Percentiles rank a stretch among this genome's conserved stretches.
These are phyloP conservation scores for Naganishia vaughanmartiniae DNA, from an alignment of 768 basidiomycete genomes.

Conservation along the genomic window DNA sequence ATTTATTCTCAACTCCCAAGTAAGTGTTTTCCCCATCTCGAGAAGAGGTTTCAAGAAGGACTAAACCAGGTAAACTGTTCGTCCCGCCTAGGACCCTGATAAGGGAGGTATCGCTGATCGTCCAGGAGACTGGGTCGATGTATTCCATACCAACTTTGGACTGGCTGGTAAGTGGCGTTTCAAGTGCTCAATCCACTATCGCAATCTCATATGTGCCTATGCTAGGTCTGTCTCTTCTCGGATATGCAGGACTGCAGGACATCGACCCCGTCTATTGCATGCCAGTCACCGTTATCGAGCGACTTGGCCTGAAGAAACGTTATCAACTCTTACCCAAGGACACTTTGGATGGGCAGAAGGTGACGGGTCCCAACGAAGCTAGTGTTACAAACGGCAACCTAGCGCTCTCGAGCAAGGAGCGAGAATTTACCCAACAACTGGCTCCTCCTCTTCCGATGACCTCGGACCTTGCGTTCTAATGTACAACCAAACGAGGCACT, in stretches of 20 bases:
- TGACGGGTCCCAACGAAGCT: background rate
- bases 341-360: background rate
- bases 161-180: constrained; percentile 63
- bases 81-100: constrained; percentile 68
- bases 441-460: constrained; percentile 1
- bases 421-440: background rate
- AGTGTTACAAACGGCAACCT: background rate
- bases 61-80: background rate
- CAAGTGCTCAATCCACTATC: background rate
- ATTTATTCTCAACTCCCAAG: constrained; percentile 88
- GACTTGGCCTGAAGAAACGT: constrained; percentile 59
- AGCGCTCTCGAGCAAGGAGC: background rate
- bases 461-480: background rate
- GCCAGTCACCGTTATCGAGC: constrained; percentile 73
- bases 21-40: constrained; percentile 47
- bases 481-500: background rate
- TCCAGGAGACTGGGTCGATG: constrained; percentile 88
- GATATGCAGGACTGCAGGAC: constrained; percentile 77
- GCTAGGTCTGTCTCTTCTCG: constrained; percentile 77
- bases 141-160: constrained; percentile 95
- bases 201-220: background rate
- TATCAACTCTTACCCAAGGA: constrained; percentile 30
- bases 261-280: constrained; percentile 96
- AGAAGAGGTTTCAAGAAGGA: background rate
- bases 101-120: constrained; percentile 90